These are phyloP conservation scores for Suhomyces bribrorum DNA, from an alignment of 1,139 yeast genomes.

Conservation along the genomic window DNA sequence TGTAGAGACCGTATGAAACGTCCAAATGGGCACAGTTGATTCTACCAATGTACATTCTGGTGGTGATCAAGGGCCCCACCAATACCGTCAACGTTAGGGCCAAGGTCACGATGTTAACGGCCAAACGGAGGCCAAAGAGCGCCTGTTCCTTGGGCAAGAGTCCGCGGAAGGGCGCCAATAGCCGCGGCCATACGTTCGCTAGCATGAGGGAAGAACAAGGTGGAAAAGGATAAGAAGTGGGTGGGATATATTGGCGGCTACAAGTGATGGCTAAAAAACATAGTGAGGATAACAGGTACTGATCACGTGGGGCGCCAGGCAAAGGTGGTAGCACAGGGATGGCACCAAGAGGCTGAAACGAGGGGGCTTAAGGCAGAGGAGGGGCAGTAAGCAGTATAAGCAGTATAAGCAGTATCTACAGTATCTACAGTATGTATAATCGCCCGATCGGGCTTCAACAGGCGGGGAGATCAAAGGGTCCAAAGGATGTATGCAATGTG, in stretches of 20 bases:
- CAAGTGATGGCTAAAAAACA: too few species aligned
- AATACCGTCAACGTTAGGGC: conserved; percentile 27
- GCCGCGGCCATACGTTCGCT: conserved; percentile 1
- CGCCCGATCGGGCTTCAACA: too few species aligned
- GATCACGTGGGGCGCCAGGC: too few species aligned
- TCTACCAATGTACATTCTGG: conserved; percentile 35
- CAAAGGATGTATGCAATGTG: too few species aligned
- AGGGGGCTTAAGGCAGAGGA: too few species aligned
- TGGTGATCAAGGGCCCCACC: conserved; percentile 30
- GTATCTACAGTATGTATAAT: too few species aligned
- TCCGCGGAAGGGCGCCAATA: conserved; percentile 22
- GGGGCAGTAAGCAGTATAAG: too few species aligned
- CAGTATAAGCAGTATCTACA: too few species aligned
- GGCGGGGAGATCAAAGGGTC: too few species aligned
- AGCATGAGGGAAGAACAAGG: conserved; percentile 1
- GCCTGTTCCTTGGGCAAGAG: conserved; percentile 33
- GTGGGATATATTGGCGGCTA: too few species aligned
- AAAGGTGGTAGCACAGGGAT: background rate
- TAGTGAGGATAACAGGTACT: too few species aligned
- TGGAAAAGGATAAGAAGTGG: background rate
- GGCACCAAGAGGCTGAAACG: too few species aligned
- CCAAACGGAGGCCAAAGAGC: conserved; percentile 33
- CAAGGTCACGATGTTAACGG: conserved; percentile 24
- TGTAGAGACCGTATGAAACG: conserved; percentile 53
- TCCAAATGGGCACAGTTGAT: conserved; percentile 53